Evolutionary conservation across 2,329 filamentous ascomycete species (phyloP).

Genomic region (Colletotrichum spinosum): DNA sequence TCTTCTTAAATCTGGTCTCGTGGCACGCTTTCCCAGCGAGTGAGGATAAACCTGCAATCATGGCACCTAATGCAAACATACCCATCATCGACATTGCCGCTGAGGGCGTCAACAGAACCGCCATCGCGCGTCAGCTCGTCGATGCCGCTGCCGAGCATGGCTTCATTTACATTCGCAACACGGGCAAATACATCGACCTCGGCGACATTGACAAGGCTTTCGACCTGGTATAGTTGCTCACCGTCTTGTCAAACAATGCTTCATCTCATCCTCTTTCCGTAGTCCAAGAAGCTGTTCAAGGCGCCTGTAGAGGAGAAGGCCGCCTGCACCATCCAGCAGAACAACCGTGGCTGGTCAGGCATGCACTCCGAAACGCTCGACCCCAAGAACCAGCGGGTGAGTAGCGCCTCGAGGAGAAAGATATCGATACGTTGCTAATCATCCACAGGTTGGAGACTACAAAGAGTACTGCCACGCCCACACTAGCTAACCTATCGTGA

Average conservation of each 20-base stretch:
- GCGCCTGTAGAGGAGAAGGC: slow-evolving; percentile 79
- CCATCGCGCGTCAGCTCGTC: slow-evolving; percentile 76
- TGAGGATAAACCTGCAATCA: slow-evolving; percentile 27
- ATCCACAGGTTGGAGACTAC: slow-evolving; percentile 78
- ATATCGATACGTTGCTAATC: neutral
- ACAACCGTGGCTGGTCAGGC: slow-evolving; percentile 90
- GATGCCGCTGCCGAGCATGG: slow-evolving; percentile 85
- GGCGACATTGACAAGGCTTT: slow-evolving; percentile 79
- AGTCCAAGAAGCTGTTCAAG: slow-evolving; percentile 81
- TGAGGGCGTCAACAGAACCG: slow-evolving; percentile 61
- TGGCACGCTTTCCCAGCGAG: neutral
- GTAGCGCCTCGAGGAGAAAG: slow-evolving; percentile 35
- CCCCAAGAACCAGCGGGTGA: slow-evolving; percentile 81
- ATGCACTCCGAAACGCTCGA: slow-evolving; percentile 93
- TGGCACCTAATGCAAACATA: slow-evolving; percentile 62
- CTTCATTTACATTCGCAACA: slow-evolving; percentile 89
- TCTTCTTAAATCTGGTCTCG: neutral
- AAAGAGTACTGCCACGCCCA: slow-evolving; percentile 73
- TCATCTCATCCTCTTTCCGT: neutral
- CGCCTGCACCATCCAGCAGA: slow-evolving; percentile 77
- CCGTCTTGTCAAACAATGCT: neutral
- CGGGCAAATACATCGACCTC: slow-evolving; percentile 74
- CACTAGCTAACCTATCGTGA: neutral
- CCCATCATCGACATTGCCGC: slow-evolving; percentile 86
- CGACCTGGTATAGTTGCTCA: slow-evolving; percentile 68